Evolutionary conservation across 768 basidiomycete genomes (phyloP).

Genomic region (Suillus occidentalis): DNA sequence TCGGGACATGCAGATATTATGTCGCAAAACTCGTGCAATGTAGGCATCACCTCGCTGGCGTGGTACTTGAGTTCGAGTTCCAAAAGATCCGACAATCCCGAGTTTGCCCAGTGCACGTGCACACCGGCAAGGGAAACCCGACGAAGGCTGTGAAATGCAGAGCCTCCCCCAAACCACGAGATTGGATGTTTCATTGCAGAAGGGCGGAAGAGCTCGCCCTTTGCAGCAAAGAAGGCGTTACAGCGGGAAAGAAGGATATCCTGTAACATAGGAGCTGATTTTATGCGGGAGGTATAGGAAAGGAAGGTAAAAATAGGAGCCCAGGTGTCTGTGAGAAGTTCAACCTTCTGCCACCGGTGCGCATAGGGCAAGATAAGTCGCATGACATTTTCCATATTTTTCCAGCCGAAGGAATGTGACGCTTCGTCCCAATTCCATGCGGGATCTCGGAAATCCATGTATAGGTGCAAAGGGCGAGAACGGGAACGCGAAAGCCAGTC

Average conservation of each 20-base stretch:
- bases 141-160: conserved; percentile 33
- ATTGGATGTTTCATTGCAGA: conserved; percentile 38
- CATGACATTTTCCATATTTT: conserved; percentile 46
- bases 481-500: conserved; percentile 48
- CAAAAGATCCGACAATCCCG: conserved; percentile 42
- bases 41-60: conserved; percentile 56
- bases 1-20: conserved; percentile 41
- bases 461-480: conserved; percentile 46
- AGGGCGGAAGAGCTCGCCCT: conserved; percentile 47
- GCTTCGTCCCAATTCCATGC: conserved; percentile 52
- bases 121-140: conserved; percentile 53
- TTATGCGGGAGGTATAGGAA: conserved; percentile 34
- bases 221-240: conserved; percentile 54
- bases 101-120: conserved; percentile 53
- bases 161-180: conserved; percentile 41
- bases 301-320: conserved; percentile 55
- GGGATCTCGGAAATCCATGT: conserved; percentile 60
- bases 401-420: conserved; percentile 44
- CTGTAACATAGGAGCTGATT: conserved; percentile 38
- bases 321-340: conserved; percentile 63
- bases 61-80: conserved; percentile 57
- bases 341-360: conserved; percentile 46
- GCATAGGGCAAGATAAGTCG: conserved; percentile 45
- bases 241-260: conserved; percentile 50
- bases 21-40: conserved; percentile 42